Evolutionary conservation across 2,329 filamentous ascomycete genomes (phyloP).

Genomic region (Microdochium bolleyi): DNA sequence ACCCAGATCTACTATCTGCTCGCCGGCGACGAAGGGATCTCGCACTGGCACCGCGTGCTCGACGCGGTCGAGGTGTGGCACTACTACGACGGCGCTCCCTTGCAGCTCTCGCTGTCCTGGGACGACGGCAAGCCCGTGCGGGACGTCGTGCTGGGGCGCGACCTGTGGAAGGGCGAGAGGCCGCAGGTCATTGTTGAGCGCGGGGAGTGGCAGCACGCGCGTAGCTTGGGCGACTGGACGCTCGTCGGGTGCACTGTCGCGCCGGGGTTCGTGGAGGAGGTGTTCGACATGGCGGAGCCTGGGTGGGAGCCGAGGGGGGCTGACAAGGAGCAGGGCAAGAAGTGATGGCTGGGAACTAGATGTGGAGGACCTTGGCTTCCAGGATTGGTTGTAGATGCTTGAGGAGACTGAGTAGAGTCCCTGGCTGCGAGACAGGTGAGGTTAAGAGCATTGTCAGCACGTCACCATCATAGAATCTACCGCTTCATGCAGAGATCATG

Average conservation of each 20-base stretch:
- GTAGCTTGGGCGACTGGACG: slow-evolving; percentile 37
- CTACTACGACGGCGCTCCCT: slow-evolving; percentile 42
- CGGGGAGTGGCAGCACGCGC: slow-evolving; percentile 36
- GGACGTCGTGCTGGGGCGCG: slow-evolving; percentile 28
- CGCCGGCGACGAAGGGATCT: slow-evolving; percentile 30
- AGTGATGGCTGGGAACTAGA: background rate
- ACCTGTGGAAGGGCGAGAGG: slow-evolving; percentile 30
- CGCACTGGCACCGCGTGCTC: slow-evolving; percentile 39
- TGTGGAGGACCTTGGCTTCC: too few relatives aligned
- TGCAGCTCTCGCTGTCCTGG: slow-evolving; percentile 33
- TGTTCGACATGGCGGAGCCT: slow-evolving; percentile 15
- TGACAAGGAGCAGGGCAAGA: background rate
- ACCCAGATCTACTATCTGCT: slow-evolving; percentile 47
- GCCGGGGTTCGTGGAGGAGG: slow-evolving; percentile 15
- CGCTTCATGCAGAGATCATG: too few relatives aligned
- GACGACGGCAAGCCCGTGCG: slow-evolving; percentile 31
- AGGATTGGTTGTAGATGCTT: too few relatives aligned
- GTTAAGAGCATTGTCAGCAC: too few relatives aligned
- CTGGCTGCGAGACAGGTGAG: too few relatives aligned
- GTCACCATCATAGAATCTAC: too few relatives aligned
- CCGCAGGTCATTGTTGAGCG: slow-evolving; percentile 34
- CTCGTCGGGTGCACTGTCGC: slow-evolving; percentile 30
- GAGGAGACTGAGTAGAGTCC: too few relatives aligned
- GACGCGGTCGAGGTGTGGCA: slow-evolving; percentile 44
- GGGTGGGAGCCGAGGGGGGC: slow-evolving; percentile 14